phyloP scores from a whole-genome alignment of 805 yeast species.

The Priceomyces melissophilus region DNA sequence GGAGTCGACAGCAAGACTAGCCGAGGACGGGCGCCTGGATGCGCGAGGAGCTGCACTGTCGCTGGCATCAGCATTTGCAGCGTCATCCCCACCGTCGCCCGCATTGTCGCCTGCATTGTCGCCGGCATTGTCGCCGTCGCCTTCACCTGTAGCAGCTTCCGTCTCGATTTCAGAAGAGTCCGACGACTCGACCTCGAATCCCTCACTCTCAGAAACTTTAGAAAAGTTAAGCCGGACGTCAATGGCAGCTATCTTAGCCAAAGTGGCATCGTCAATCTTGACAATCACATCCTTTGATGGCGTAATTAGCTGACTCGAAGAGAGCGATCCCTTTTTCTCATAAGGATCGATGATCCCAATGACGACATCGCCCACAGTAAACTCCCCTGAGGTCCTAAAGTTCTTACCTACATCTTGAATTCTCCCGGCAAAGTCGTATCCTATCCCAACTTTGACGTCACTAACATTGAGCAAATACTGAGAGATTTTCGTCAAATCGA shows the following conservation, averaged over 20 bases:
- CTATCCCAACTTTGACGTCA: constrained; percentile 58
- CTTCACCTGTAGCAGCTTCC: background rate
- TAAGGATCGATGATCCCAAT: constrained; percentile 57
- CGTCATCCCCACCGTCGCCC: no score
- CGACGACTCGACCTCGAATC: constrained; percentile 14
- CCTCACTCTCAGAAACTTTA: constrained; percentile 4
- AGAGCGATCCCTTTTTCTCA: constrained; percentile 53
- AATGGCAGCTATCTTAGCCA: constrained; percentile 16
- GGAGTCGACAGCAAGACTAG: constrained; percentile 9
- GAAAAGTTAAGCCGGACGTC: constrained; percentile 22
- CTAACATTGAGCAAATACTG: constrained; percentile 50
- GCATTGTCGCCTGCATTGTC: background rate
- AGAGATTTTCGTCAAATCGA: constrained; percentile 59
- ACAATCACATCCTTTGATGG: constrained; percentile 44
- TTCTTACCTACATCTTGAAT: constrained; percentile 53
- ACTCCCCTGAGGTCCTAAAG: constrained; percentile 16
- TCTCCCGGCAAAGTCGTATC: constrained; percentile 67
- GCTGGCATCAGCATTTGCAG: constrained; percentile 4
- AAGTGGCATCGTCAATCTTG: constrained; percentile 21
- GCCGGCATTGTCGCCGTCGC: background rate
- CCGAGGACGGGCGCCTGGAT: constrained; percentile 1
- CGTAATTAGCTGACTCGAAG: constrained; percentile 54
- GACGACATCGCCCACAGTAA: constrained; percentile 56
- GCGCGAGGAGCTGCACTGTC: background rate
- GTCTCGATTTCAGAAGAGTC: constrained; percentile 3